Percentiles rank a stretch among this genome's conserved stretches.
Evolutionary conservation across 163 green algal species (phyloP).

Genomic region (Volvox carteri): DNA sequence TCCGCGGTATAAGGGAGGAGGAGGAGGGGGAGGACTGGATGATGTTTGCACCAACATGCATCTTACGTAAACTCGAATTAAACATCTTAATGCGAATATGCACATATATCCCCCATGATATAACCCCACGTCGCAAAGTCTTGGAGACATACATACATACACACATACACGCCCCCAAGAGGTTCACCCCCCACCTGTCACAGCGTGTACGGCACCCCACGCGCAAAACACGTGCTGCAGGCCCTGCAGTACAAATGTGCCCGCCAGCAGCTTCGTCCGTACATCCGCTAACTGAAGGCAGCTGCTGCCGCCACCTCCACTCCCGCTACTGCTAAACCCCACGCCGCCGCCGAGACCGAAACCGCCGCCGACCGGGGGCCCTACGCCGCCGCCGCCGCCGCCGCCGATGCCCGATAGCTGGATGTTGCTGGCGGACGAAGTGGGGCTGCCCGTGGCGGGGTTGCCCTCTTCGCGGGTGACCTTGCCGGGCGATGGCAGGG

Average conservation of each 20-base stretch:
- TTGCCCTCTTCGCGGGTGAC: slow-evolving; percentile 31
- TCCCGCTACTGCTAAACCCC: neutral
- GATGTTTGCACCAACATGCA: too few relatives aligned
- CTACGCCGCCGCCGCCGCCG: neutral
- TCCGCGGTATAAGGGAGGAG: too few relatives aligned
- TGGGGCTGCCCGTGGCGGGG: too few relatives aligned
- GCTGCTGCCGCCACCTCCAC: neutral
- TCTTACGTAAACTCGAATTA: too few relatives aligned
- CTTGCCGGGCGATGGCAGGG: neutral
- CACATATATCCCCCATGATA: too few relatives aligned
- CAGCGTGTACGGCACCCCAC: slow-evolving; percentile 41
- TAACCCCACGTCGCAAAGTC: too few relatives aligned
- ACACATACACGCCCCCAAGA: too few relatives aligned
- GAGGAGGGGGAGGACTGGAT: too few relatives aligned
- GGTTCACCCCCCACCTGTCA: slow-evolving; percentile 49
- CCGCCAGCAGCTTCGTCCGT: slow-evolving; percentile 78
- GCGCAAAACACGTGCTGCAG: slow-evolving; percentile 54
- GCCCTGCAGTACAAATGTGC: slow-evolving; percentile 56
- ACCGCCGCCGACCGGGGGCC: neutral
- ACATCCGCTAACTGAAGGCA: slow-evolving; percentile 73
- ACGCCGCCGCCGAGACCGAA: neutral
- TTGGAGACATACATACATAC: too few relatives aligned
- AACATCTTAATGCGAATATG: too few relatives aligned
- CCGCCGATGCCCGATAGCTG: neutral
- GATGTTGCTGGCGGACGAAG: too few relatives aligned